A percentile compares a stretch with the other conserved stretches of the same genome.
Conservation (phyloP, 345 rosid genomes). For the Eucalyptus marginata region DNA sequence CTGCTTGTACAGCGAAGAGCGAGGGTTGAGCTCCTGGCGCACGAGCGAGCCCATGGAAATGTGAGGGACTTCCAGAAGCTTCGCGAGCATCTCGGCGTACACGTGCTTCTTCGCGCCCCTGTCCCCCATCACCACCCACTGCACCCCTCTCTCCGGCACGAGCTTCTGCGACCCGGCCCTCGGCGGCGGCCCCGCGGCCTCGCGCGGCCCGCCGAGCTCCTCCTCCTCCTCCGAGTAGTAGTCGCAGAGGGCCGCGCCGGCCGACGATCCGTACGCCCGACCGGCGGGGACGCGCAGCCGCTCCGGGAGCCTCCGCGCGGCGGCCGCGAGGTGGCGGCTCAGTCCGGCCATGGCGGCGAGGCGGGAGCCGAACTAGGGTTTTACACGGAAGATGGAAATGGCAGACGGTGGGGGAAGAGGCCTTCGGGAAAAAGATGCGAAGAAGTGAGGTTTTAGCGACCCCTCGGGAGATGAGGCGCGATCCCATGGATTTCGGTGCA, state of each 20-base stretch:
- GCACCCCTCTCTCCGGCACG: conserved; percentile 62
- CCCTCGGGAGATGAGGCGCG: background rate
- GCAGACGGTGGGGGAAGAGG: background rate
- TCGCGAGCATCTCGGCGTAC: conserved; percentile 77
- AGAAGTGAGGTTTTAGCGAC: background rate
- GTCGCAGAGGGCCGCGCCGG: conserved; percentile 31
- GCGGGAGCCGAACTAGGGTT: background rate
- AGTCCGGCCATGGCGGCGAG: conserved; percentile 5
- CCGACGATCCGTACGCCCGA: conserved; percentile 46
- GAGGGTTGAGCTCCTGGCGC: conserved; percentile 73
- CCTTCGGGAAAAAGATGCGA: accelerated
- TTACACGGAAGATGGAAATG: background rate
- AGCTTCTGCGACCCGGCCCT: conserved; percentile 20
- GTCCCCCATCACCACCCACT: conserved; percentile 90
- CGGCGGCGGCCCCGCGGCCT: background rate
- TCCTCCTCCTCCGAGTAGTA: conserved; percentile 31
- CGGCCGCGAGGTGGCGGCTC: conserved; percentile 9
- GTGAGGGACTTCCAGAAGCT: conserved; percentile 78
- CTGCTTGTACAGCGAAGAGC: conserved; percentile 63
- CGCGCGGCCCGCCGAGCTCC: conserved; percentile 3
- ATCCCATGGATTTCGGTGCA: background rate
- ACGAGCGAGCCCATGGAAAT: conserved; percentile 88
- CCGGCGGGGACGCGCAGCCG: background rate
- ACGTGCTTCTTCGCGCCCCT: conserved; percentile 60
- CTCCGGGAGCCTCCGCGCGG: conserved; percentile 3